Base-by-base conservation (phyloP, 305 asterid species). In the Fraxinus latifolia region DNA sequence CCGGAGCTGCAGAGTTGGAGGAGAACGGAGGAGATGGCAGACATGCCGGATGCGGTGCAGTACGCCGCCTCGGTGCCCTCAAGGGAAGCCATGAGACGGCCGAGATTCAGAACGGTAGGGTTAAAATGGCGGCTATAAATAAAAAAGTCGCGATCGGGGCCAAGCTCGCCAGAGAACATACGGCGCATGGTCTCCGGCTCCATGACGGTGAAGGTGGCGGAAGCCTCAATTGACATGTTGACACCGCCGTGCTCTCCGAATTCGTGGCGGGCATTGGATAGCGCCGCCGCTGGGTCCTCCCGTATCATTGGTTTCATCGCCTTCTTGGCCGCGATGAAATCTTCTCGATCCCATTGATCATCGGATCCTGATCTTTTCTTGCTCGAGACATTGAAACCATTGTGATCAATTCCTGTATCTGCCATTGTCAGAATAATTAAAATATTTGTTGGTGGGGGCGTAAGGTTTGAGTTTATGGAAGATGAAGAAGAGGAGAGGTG, bases 241-340 rank as follows among this genome's bases (percentile, higher is more conserved):
- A 94, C 99, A 23, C 99, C 99, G 36, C 99, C 99, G 76, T 95
- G 98, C 89, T 95, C 99, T 78, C 99, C 98, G 87, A 94, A 93
- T 77, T 93, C 98, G 90, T 95, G 99, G 77, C 98, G 99, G n/a
- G 93, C 93, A 15, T 83, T 89, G 84, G 98, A 93, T 72, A 95
- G 87, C 7, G 96, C 95, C 78, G 90, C 93, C 21, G 94, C 96
- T 0, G 98, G 99, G 32, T 95, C 98, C 19, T 89, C 94, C 62
- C 85, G 83, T 42, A 77, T 72, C 37, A 73, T 25, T 62, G 79
- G 67, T 67, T 67, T 67, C 67, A 53, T 1, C 72, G 82, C 17
- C 79, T 93, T 94, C 84, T 85, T 93, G 39, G 92, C 71, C 37
- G 82, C 79, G 5, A 87, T 32, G 73, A 86, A 78, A 21, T 82